A percentile compares a stretch with the other conserved stretches of the same genome.
Evolutionary conservation across 768 basidiomycete species (phyloP).

Genomic region (Podaxis carcinomalis): DNA sequence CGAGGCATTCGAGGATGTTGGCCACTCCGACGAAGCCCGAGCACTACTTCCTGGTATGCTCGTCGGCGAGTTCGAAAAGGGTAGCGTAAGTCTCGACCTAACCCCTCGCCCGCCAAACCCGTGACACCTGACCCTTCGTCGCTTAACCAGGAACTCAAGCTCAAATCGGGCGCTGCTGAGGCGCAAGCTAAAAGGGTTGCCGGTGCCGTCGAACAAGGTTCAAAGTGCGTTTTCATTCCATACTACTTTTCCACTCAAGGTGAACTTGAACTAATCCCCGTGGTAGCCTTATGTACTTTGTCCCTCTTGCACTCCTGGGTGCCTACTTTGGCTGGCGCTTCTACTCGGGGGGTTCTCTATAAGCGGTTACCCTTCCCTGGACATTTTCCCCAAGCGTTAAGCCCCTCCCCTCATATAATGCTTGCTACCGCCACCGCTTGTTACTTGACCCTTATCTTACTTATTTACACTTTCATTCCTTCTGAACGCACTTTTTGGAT

Average conservation of each 20-base stretch:
- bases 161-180: slow-evolving; percentile 48
- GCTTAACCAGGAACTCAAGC: slow-evolving; percentile 39
- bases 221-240: slow-evolving; percentile 44
- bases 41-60: slow-evolving; percentile 73
- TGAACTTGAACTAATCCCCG: slow-evolving; percentile 11
- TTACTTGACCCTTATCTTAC: slow-evolving; percentile 8
- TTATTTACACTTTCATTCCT: slow-evolving; percentile 8
- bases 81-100: slow-evolving; percentile 42
- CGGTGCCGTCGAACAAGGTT: slow-evolving; percentile 59
- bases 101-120: slow-evolving; percentile 5
- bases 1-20: slow-evolving; percentile 98
- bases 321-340: slow-evolving; percentile 88
- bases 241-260: neutral
- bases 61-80: slow-evolving; percentile 79
- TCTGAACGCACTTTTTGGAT: slow-evolving; percentile 4
- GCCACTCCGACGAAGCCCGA: slow-evolving; percentile 97
- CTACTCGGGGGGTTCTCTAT: slow-evolving; percentile 51
- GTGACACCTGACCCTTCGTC: neutral
- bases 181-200: slow-evolving; percentile 41
- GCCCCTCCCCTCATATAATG: neutral
- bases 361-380: slow-evolving; percentile 16
- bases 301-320: slow-evolving; percentile 74
- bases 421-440: slow-evolving; percentile 10
- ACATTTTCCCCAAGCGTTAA: slow-evolving; percentile 9
- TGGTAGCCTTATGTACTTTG: slow-evolving; percentile 72